Base-by-base conservation (phyloP, 2,329 filamentous ascomycete genomes). In the Didymella exigua region DNA sequence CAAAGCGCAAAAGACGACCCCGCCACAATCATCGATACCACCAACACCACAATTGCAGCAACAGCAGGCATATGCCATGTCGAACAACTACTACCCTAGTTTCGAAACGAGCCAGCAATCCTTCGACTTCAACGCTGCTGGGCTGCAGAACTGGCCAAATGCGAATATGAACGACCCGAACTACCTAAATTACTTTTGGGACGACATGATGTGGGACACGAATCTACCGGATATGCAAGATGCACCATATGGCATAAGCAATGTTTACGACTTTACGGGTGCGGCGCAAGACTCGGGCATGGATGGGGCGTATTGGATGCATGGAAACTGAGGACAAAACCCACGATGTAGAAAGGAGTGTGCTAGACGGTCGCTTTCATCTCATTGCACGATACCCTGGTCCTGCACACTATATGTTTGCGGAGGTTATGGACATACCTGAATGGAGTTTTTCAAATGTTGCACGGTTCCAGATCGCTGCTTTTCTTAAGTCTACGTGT, bases 141-240 rank as follows among this genome's bases (percentile, higher is more conserved):
- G 41, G 5, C 66, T 70, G 11, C 60, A 56, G 3, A 65, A 60
- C 1, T 63, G 71, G 58, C 59, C 65, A 2, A 67, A 63, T 52
- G 57, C 58, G 5, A 68, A 63, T 26, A 54, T 66, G 8, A 62
- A 60, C 24, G 71, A 72, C 33, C 63, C 72, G 1, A 65, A 60
- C 6, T 62, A 69, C 4, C 63, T 75, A 52, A 71, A 70, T 34
- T 66, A 69, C 37, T 75, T 76, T 53, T 77, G 75, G 75, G 73
- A 76, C 50, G 72, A 75, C 43, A 76, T 76, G 73, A 74, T 76
- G 71, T 77, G 75, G 75, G 75, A 77, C 41, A 75, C 72, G 1
- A 72, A 70, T 37, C 47, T 75, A 18, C 72, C 72, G 4, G 73
- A 76, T 49, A 71, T 75, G 63, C 62, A 73, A 14, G 74, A 75